phyloP scores from a whole-genome alignment of 1,284 basidiomycete species.

The Boletus semigastroideus region DNA sequence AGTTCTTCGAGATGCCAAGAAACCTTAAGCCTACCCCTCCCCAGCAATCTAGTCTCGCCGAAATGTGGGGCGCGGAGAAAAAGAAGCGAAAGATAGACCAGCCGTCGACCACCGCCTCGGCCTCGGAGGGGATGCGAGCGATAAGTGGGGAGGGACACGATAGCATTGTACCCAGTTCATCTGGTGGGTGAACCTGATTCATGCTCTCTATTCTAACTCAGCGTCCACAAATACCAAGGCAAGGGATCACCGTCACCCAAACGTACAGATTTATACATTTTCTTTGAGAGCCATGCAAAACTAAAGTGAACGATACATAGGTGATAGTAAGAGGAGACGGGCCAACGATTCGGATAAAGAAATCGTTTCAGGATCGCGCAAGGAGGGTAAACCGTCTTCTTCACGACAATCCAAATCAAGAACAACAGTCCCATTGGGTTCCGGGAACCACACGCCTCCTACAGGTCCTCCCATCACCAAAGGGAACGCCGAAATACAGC shows the following conservation, averaged over 20 bases:
- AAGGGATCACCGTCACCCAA: constrained; percentile 35
- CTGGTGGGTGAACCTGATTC: constrained; percentile 16
- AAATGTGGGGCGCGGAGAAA: constrained; percentile 68
- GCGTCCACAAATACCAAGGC: constrained; percentile 36
- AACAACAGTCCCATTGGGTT: constrained; percentile 5
- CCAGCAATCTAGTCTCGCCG: constrained; percentile 70
- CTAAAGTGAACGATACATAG: constrained; percentile 13
- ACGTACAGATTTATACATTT: constrained; percentile 15
- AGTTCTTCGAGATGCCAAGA: constrained; percentile 72
- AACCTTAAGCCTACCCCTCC: constrained; percentile 57
- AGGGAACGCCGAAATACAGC: constrained; percentile 23
- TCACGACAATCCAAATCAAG: constrained; percentile 1
- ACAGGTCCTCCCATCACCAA: constrained; percentile 13
- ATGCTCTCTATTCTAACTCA: constrained; percentile 5
- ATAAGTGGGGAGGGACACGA: constrained; percentile 9
- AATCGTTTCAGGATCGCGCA: constrained; percentile 10
- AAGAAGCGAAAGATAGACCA: constrained; percentile 34
- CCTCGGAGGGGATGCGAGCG: constrained; percentile 33
- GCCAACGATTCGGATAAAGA: constrained; percentile 70
- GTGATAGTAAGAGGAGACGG: constrained; percentile 54
- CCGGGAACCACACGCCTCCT: constrained; percentile 15
- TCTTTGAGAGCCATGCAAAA: background rate
- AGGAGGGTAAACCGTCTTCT: background rate
- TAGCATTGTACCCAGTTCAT: background rate
- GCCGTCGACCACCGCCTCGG: constrained; percentile 9